These are phyloP conservation scores for Phytophthora palmivora DNA, from an alignment of 352 stramenopile species.

Conservation along the genomic window DNA sequence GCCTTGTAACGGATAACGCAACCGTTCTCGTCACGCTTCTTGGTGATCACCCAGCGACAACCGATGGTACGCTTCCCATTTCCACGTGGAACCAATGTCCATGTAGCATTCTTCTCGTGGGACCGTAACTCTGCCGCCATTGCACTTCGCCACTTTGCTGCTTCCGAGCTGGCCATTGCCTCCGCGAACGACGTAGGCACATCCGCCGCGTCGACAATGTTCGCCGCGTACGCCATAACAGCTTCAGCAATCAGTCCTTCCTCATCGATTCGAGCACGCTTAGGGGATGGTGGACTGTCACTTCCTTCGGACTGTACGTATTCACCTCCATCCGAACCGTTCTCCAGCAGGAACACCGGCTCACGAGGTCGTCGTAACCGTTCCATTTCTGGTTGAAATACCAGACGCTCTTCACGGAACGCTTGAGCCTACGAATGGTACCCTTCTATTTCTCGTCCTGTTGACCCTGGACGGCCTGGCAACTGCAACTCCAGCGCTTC, in stretches of 20 bases:
- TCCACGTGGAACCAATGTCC: too few relatives aligned
- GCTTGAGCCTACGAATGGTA: too few relatives aligned
- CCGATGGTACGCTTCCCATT: conserved; percentile 18
- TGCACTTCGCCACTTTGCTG: background rate
- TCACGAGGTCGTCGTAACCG: too few relatives aligned
- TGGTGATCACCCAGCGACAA: conserved; percentile 40
- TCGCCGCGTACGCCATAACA: too few relatives aligned
- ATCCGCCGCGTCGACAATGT: too few relatives aligned
- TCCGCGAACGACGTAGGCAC: conserved; percentile 8
- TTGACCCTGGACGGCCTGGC: background rate
- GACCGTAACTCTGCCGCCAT: too few relatives aligned
- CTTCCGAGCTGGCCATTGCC: conserved; percentile 1
- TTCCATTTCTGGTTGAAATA: too few relatives aligned
- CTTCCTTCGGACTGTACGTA: background rate
- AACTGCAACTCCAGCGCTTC: background rate
- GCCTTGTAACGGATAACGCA: conserved; percentile 43
- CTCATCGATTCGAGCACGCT: too few relatives aligned
- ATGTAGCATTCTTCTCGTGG: too few relatives aligned
- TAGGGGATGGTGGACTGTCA: too few relatives aligned
- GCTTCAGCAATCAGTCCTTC: too few relatives aligned
- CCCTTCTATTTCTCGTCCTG: conserved; percentile 6
- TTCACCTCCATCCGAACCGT: background rate
- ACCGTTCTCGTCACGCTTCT: conserved; percentile 41
- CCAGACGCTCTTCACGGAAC: too few relatives aligned
- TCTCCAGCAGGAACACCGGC: conserved; percentile 3